Percentiles rank a stretch among this genome's conserved stretches.
Conservation (phyloP, 176 grass and related monocot species). For the Pharus latifolius region DNA sequence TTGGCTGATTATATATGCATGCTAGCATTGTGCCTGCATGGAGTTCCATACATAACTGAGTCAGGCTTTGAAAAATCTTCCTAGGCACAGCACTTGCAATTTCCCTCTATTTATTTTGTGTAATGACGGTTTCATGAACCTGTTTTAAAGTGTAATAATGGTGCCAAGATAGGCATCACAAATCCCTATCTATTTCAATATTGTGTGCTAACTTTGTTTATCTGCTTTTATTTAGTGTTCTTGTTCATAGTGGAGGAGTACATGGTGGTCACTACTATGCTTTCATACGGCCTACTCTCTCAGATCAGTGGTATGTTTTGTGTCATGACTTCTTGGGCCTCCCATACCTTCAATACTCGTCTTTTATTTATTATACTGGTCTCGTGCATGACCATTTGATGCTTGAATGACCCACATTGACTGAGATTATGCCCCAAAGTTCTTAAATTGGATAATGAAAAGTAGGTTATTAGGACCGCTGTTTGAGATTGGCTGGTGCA, state of each 20-base stretch:
- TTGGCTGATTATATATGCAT: conserved; percentile 3
- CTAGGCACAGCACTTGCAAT: not conserved
- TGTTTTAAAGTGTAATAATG: not conserved
- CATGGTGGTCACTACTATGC: conserved; percentile 96
- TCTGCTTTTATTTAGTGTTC: conserved; percentile 54
- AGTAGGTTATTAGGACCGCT: not conserved
- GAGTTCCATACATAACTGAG: not conserved
- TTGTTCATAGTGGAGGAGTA: conserved; percentile 93
- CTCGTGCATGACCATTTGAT: not conserved
- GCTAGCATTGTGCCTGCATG: not conserved
- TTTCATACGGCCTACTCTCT: conserved; percentile 72
- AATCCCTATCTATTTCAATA: not conserved
- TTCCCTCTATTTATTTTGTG: not conserved
- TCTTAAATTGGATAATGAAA: conserved; percentile 1
- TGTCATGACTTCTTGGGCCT: conserved; percentile 8
- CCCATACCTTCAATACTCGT: not conserved
- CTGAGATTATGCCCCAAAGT: not conserved
- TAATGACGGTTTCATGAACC: not conserved
- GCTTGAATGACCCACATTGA: not conserved
- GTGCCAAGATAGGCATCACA: not conserved
- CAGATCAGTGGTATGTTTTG: conserved; percentile 65
- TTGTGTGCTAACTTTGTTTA: conserved; percentile 21
- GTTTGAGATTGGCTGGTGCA: not conserved
- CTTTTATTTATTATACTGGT: not conserved
- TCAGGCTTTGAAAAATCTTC: not conserved